A percentile compares a stretch with the other conserved stretches of the same genome.
phyloP scores from a whole-genome alignment of 1,139 yeast species.

The Kodamaea anthophila region DNA sequence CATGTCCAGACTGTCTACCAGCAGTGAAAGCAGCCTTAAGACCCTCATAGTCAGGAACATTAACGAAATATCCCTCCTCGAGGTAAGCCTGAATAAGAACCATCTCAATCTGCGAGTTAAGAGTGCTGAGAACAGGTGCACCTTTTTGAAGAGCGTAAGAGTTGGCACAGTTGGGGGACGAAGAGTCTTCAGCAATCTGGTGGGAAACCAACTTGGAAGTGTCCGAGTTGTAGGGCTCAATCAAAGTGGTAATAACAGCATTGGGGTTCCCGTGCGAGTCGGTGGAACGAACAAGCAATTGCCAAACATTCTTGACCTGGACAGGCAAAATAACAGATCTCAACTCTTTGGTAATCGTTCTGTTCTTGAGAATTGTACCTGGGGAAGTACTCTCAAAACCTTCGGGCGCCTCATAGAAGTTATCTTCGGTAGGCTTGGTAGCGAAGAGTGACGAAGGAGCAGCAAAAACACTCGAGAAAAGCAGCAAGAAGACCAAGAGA shows the following conservation, averaged over 20 bases:
- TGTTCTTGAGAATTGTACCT: conserved; percentile 22
- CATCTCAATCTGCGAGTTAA: conserved; percentile 20
- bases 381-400: conserved; percentile 18
- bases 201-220: conserved; percentile 23
- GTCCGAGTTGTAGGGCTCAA: conserved; percentile 28
- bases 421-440: conserved; percentile 14
- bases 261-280: conserved; percentile 27
- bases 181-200: conserved; percentile 31
- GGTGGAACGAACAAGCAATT: conserved; percentile 28
- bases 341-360: conserved; percentile 19
- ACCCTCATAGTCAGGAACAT: conserved; percentile 23
- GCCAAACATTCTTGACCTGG: conserved; percentile 21
- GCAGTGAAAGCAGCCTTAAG: conserved; percentile 22
- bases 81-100: conserved; percentile 15
- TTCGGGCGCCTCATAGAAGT: conserved; percentile 22
- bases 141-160: conserved; percentile 22
- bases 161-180: conserved; percentile 25
- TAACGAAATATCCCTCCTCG: conserved; percentile 17
- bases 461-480: conserved; percentile 3
- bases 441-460: conserved; percentile 4
- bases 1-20: conserved; percentile 24
- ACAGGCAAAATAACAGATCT: conserved; percentile 12
- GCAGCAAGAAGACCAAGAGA: conserved; percentile 3
- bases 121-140: conserved; percentile 13
- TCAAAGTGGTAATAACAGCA: conserved; percentile 26